These are phyloP conservation scores for Edaphochlamys debaryana DNA, from an alignment of 139 green algal species.

Conservation along the genomic window DNA sequence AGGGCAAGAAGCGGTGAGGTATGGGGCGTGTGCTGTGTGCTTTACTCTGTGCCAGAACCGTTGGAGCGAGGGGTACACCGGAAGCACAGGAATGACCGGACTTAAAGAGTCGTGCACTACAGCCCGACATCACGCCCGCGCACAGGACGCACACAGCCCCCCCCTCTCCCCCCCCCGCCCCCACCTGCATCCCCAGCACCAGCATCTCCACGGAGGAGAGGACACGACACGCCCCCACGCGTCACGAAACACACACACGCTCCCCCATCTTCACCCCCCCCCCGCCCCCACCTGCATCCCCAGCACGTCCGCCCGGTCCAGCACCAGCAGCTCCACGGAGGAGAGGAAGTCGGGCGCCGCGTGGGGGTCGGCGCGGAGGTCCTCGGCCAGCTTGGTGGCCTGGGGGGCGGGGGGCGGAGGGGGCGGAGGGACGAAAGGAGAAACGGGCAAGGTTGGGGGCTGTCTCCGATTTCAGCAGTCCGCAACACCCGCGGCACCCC, in stretches of 20 bases:
- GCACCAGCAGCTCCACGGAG: conserved; percentile 89
- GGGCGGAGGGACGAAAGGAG: background rate
- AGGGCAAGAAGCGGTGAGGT: background rate
- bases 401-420: conserved; percentile 30
- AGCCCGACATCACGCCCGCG: too few species aligned
- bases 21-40: background rate
- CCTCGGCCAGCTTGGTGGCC: conserved; percentile 66
- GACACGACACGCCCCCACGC: too few species aligned
- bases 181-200: too few species aligned
- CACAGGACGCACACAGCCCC: too few species aligned
- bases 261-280: too few species aligned
- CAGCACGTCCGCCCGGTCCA: conserved; percentile 90
- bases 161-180: too few species aligned
- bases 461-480: background rate
- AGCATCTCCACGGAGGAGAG: too few species aligned
- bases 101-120: too few species aligned
- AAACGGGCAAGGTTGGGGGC: background rate
- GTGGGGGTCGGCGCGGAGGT: conserved; percentile 4
- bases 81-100: too few species aligned
- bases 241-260: too few species aligned
- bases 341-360: conserved; percentile 88
- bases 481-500: too few species aligned
- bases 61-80: background rate
- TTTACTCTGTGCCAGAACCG: too few species aligned
- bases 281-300: conserved; percentile 83